Evolutionary conservation across 208 protist species (phyloP).

Genomic region (Leishmania turanica): DNA sequence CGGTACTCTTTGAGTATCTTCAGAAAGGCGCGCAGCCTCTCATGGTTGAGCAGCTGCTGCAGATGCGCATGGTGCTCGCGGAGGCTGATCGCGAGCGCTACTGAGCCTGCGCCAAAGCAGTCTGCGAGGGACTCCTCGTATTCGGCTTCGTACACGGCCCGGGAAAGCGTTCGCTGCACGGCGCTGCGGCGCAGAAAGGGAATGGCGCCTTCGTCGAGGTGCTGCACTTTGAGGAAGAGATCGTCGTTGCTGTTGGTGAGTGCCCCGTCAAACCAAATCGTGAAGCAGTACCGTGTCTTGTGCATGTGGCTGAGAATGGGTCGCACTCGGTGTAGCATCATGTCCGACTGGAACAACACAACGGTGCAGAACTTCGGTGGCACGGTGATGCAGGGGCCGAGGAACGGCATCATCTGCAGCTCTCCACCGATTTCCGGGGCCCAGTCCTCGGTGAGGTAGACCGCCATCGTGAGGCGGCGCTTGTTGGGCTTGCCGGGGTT

Average conservation of each 20-base stretch:
- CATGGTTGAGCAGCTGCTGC: constrained; percentile 29
- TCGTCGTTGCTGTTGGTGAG: constrained; percentile 49
- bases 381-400: constrained; percentile 33
- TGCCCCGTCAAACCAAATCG: constrained; percentile 56
- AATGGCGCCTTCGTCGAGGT: constrained; percentile 34
- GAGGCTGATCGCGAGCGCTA: constrained; percentile 30
- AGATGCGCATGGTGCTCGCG: constrained; percentile 44
- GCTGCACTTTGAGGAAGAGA: constrained; percentile 34
- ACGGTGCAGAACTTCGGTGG: constrained; percentile 43
- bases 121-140: constrained; percentile 38
- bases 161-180: constrained; percentile 46
- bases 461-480: constrained; percentile 55
- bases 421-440: constrained; percentile 36
- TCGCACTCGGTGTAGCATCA: constrained; percentile 42
- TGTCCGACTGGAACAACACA: constrained; percentile 47
- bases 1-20: constrained; percentile 30
- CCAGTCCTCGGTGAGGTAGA: constrained; percentile 58
- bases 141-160: constrained; percentile 46
- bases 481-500: constrained; percentile 55
- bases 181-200: constrained; percentile 40
- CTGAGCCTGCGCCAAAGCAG: constrained; percentile 42
- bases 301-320: constrained; percentile 14
- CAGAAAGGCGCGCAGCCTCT: constrained; percentile 30
- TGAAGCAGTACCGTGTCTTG: constrained; percentile 50
- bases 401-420: constrained; percentile 49